phyloP scores from a whole-genome alignment of 2,329 filamentous ascomycete genomes.

The Penicillium fuscoglaucum region DNA sequence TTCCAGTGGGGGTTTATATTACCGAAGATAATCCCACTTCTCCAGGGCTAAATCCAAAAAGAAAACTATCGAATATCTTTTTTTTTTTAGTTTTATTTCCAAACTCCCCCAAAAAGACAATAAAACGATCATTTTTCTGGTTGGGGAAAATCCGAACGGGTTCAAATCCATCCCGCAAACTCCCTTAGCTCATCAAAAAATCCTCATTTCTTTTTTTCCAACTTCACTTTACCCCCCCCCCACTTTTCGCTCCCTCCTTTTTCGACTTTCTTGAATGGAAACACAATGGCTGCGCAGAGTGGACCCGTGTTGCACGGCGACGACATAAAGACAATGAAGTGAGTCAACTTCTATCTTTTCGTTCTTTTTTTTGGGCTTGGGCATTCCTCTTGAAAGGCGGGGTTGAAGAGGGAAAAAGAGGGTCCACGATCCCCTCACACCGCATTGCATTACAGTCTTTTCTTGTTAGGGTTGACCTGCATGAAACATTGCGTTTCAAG shows the following conservation, averaged over 20 bases:
- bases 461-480: constrained; percentile 10
- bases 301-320: constrained; percentile 54
- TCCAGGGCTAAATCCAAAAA: background rate
- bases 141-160: constrained; percentile 17
- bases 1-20: background rate
- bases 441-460: constrained; percentile 19
- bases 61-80: background rate
- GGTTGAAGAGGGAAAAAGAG: constrained; percentile 11
- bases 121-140: background rate
- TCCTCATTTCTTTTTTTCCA: constrained; percentile 19
- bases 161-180: constrained; percentile 32
- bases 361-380: background rate
- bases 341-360: constrained; percentile 37
- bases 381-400: constrained; percentile 2
- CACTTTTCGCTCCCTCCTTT: constrained; percentile 3
- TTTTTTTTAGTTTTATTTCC: background rate
- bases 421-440: constrained; percentile 19
- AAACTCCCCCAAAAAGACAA: background rate
- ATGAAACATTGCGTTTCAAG: constrained; percentile 10
- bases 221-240: constrained; percentile 17
- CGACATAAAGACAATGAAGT: constrained; percentile 62
- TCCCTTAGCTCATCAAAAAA: constrained; percentile 37
- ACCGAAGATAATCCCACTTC: constrained; percentile 4
- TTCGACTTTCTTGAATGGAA: constrained; percentile 36
- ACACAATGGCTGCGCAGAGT: constrained; percentile 46